These are phyloP conservation scores for Xerocomellus chrysenteron DNA, from an alignment of 768 basidiomycete genomes.

Conservation along the genomic window DNA sequence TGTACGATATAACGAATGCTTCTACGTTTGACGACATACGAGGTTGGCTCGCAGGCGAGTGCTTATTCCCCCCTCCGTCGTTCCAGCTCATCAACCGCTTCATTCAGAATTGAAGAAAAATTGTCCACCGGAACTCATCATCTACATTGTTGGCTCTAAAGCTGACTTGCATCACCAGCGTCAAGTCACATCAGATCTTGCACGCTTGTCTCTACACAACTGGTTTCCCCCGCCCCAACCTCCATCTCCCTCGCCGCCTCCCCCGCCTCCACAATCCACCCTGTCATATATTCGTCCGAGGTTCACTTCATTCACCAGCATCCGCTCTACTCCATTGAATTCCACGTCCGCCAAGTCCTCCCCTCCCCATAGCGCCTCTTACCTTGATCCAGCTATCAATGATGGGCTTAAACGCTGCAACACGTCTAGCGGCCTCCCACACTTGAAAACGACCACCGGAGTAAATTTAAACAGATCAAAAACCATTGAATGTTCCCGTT, in stretches of 20 bases:
- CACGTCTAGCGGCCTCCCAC: slow-evolving; percentile 46
- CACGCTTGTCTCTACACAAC: slow-evolving; percentile 77
- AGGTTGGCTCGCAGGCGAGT: slow-evolving; percentile 85
- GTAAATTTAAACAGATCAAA: slow-evolving; percentile 33
- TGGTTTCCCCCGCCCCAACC: slow-evolving; percentile 86
- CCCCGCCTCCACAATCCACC: slow-evolving; percentile 45
- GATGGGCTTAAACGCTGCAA: slow-evolving; percentile 55
- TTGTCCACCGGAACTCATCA: slow-evolving; percentile 82
- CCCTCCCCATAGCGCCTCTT: slow-evolving; percentile 59
- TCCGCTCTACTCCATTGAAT: slow-evolving; percentile 59
- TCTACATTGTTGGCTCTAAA: slow-evolving; percentile 95
- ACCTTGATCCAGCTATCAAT: slow-evolving; percentile 58
- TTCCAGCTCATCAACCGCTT: slow-evolving; percentile 3
- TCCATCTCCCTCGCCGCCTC: slow-evolving; percentile 63
- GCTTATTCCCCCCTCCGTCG: not conserved
- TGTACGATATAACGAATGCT: slow-evolving; percentile 94
- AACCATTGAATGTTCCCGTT: slow-evolving; percentile 43
- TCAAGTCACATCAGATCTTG: slow-evolving; percentile 78
- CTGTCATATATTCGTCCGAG: slow-evolving; percentile 37
- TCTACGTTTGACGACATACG: slow-evolving; percentile 87
- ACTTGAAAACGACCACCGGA: slow-evolving; percentile 48
- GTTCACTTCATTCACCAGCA: slow-evolving; percentile 43
- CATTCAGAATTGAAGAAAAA: slow-evolving; percentile 83
- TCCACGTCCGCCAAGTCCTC: slow-evolving; percentile 44
- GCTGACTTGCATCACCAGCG: slow-evolving; percentile 72